Evolutionary conservation across 805 yeast genomes (phyloP).

Genomic region (Metschnikowia gruessii): DNA sequence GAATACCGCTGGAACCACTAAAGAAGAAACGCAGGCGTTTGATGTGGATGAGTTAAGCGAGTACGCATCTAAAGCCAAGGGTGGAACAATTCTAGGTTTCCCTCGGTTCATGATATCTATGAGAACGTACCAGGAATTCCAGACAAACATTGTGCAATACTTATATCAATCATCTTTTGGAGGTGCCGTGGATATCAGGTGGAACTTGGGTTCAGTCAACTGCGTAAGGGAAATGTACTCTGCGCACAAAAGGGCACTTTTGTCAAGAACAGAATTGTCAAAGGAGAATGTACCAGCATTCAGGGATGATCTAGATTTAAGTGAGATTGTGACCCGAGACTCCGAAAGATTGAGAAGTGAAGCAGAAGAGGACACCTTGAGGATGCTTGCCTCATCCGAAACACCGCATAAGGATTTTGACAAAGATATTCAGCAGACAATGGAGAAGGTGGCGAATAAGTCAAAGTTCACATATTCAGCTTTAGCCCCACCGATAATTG

Average conservation of each 20-base stretch:
- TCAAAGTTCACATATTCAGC: slow-evolving; percentile 58
- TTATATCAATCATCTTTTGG: slow-evolving; percentile 72
- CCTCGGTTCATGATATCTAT: slow-evolving; percentile 74
- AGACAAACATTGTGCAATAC: slow-evolving; percentile 58
- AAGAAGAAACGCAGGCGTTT: slow-evolving; percentile 44
- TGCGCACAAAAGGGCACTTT: slow-evolving; percentile 71
- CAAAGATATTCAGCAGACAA: slow-evolving; percentile 36
- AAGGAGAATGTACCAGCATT: slow-evolving; percentile 19
- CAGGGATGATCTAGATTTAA: slow-evolving; percentile 5
- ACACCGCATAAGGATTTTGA: slow-evolving; percentile 26
- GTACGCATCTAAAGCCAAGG: slow-evolving; percentile 57
- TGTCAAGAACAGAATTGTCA: slow-evolving; percentile 48
- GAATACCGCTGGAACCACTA: slow-evolving; percentile 49
- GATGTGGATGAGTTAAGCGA: slow-evolving; percentile 54
- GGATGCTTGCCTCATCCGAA: slow-evolving; percentile 5
- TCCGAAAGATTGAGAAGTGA: not conserved
- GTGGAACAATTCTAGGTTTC: slow-evolving; percentile 77
- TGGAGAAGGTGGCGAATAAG: slow-evolving; percentile 34
- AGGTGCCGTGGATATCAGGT: slow-evolving; percentile 84
- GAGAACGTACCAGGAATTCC: slow-evolving; percentile 65
- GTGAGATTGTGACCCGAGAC: not conserved
- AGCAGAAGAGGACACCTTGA: slow-evolving; percentile 1
- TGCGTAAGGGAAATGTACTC: slow-evolving; percentile 92
- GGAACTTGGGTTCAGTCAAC: slow-evolving; percentile 92
- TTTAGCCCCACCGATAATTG: slow-evolving; percentile 72